Percentiles rank a stretch among this genome's conserved stretches.
Conservation (phyloP, 1,284 basidiomycete genomes). For the Golubevia sp. region DNA sequence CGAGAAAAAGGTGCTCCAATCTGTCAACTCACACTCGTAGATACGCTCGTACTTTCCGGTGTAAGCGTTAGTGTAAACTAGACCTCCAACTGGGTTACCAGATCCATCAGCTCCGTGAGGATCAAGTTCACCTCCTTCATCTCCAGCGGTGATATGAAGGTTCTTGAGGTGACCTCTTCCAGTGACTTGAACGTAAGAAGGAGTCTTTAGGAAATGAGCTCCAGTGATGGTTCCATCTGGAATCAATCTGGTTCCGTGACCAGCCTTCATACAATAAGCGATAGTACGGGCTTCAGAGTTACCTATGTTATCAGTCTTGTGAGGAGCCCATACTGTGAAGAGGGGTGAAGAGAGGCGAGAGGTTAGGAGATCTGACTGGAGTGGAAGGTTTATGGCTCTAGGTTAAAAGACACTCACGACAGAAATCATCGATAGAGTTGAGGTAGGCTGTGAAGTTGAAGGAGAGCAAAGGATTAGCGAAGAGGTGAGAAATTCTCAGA, state of each 20-base stretch:
- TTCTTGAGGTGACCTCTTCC: conserved; percentile 53
- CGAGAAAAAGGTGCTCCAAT: too few relatives aligned
- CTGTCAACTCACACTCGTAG: conserved; percentile 56
- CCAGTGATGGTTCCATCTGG: conserved; percentile 38
- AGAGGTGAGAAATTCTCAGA: background rate
- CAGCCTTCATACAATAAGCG: conserved; percentile 43
- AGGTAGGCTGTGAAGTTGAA: conserved; percentile 46
- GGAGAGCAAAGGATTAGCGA: conserved; percentile 13
- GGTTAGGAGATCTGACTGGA: too few relatives aligned
- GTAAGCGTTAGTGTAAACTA: conserved; percentile 40
- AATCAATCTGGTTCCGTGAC: conserved; percentile 52
- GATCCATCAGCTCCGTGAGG: conserved; percentile 50
- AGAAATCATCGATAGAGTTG: conserved; percentile 50
- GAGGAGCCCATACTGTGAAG: conserved; percentile 29
- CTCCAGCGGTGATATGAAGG: conserved; percentile 39
- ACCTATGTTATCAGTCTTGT: conserved; percentile 31
- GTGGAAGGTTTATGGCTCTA: conserved; percentile 16
- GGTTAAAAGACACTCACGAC: conserved; percentile 44
- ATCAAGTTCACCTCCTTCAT: conserved; percentile 60
- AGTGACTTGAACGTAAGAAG: conserved; percentile 16
- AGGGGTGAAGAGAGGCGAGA: too few relatives aligned
- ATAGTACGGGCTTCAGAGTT: conserved; percentile 34
- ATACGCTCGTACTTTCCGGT: conserved; percentile 49
- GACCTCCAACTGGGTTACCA: conserved; percentile 47
- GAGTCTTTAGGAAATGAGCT: conserved; percentile 22